Conservation (phyloP, 2,329 filamentous ascomycete species). For the Fonsecaea erecta region DNA sequence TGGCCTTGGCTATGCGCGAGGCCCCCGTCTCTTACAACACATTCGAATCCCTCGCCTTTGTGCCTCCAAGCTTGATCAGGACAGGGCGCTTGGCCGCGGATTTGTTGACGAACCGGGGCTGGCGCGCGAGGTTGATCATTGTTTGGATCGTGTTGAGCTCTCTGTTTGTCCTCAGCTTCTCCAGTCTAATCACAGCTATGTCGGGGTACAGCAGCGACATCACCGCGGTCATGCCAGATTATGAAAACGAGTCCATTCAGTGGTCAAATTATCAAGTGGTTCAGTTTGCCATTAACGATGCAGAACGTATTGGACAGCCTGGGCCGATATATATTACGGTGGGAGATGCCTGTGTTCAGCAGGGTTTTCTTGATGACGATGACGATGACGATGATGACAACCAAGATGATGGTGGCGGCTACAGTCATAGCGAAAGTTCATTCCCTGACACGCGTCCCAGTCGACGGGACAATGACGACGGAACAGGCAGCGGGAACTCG, state of each 20-base stretch:
- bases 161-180: slow-evolving; percentile 42
- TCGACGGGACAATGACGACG: slow-evolving; percentile 10
- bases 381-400: slow-evolving; percentile 4
- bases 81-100: slow-evolving; percentile 40
- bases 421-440: not conserved
- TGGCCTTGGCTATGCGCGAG: slow-evolving; percentile 42
- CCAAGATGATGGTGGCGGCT: not conserved
- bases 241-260: slow-evolving; percentile 35
- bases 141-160: slow-evolving; percentile 43
- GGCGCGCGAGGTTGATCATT: slow-evolving; percentile 37
- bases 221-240: slow-evolving; percentile 34
- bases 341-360: slow-evolving; percentile 15
- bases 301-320: slow-evolving; percentile 28
- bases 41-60: slow-evolving; percentile 42
- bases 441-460: not conserved
- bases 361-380: slow-evolving; percentile 25
- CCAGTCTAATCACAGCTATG: slow-evolving; percentile 45
- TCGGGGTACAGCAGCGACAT: slow-evolving; percentile 45
- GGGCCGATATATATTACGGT: slow-evolving; percentile 20
- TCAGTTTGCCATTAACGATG: slow-evolving; percentile 31
- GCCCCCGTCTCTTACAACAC: slow-evolving; percentile 43
- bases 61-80: slow-evolving; percentile 39
- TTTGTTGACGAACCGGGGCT: slow-evolving; percentile 33
- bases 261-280: slow-evolving; percentile 37
- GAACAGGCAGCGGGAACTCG: not conserved